phyloP scores from a whole-genome alignment of 164 flowering plant species.

The Nymphaea thermarum region DNA sequence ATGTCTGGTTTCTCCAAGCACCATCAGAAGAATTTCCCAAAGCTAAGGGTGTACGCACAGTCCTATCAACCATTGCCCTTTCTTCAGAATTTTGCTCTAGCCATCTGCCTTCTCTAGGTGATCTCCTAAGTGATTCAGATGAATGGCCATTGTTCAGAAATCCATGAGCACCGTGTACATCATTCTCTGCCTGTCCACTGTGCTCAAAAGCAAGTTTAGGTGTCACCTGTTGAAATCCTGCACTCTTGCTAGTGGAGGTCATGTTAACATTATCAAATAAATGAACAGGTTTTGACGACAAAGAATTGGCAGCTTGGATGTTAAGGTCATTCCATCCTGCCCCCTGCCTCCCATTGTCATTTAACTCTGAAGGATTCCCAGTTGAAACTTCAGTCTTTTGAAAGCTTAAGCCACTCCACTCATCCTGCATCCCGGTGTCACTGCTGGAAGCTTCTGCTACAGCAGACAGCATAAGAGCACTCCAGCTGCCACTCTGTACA shows the following conservation, averaged over 20 bases:
- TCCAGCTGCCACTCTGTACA: conserved; percentile 82
- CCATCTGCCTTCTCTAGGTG: conserved; percentile 27
- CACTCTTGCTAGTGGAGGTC: conserved; percentile 14
- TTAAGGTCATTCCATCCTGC: conserved; percentile 23
- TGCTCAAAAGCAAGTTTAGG: conserved; percentile 17
- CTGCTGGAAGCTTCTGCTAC: conserved; percentile 74
- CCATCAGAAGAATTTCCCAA: background rate
- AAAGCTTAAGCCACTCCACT: conserved; percentile 72
- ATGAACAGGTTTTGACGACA: conserved; percentile 25
- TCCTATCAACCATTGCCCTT: conserved; percentile 17
- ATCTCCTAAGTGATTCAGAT: conserved; percentile 17
- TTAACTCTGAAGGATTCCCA: conserved; percentile 25
- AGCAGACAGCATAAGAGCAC: conserved; percentile 97
- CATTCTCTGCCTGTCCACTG: conserved; percentile 11
- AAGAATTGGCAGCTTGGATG: conserved; percentile 22
- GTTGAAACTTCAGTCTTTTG: conserved; percentile 42
- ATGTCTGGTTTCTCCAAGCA: conserved; percentile 21
- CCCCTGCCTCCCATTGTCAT: conserved; percentile 34
- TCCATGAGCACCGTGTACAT: background rate
- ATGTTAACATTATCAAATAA: conserved; percentile 20
- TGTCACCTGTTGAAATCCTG: conserved; percentile 26
- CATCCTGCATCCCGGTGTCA: conserved; percentile 61
- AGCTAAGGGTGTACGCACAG: no score
- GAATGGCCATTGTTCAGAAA: conserved; percentile 13
- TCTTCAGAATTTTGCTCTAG: conserved; percentile 21